Evolutionary conservation across 768 basidiomycete genomes (phyloP).

Genomic region (Kwoniella pini): DNA sequence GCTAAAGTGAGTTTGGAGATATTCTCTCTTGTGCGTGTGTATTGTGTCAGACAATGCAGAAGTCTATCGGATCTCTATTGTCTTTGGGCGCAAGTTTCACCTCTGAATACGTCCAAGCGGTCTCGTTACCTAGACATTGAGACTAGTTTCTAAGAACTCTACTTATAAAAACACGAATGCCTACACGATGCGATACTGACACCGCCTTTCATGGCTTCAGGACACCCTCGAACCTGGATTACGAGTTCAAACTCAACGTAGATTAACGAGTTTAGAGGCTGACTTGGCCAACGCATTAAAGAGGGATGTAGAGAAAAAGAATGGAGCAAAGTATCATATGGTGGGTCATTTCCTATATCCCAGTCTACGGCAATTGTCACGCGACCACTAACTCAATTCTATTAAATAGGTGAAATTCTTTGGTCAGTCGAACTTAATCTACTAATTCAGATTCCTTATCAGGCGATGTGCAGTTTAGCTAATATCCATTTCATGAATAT

Average conservation of each 20-base stretch:
- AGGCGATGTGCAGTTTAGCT: neutral
- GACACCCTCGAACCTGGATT: slow-evolving; percentile 83
- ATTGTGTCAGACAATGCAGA: neutral
- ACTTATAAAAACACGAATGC: too few relatives aligned
- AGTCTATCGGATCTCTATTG: too few relatives aligned
- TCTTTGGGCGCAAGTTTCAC: too few relatives aligned
- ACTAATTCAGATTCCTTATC: too few relatives aligned
- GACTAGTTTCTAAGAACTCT: too few relatives aligned
- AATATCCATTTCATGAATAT: neutral
- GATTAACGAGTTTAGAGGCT: slow-evolving; percentile 70
- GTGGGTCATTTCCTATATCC: slow-evolving; percentile 33
- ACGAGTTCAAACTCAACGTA: slow-evolving; percentile 75
- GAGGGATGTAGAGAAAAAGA: slow-evolving; percentile 59
- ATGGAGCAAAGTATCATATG: slow-evolving; percentile 80
- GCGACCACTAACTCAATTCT: too few relatives aligned
- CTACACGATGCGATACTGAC: too few relatives aligned
- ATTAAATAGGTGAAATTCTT: slow-evolving; percentile 79
- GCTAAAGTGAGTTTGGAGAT: slow-evolving; percentile 63
- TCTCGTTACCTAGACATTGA: too few relatives aligned
- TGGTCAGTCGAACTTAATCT: too few relatives aligned
- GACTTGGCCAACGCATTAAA: slow-evolving; percentile 51
- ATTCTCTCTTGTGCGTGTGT: neutral
- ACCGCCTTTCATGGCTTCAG: too few relatives aligned
- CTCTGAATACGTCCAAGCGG: too few relatives aligned
- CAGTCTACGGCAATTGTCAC: neutral